Evolutionary conservation across 305 asterid species (phyloP).

Genomic region (Galium porrigens): DNA sequence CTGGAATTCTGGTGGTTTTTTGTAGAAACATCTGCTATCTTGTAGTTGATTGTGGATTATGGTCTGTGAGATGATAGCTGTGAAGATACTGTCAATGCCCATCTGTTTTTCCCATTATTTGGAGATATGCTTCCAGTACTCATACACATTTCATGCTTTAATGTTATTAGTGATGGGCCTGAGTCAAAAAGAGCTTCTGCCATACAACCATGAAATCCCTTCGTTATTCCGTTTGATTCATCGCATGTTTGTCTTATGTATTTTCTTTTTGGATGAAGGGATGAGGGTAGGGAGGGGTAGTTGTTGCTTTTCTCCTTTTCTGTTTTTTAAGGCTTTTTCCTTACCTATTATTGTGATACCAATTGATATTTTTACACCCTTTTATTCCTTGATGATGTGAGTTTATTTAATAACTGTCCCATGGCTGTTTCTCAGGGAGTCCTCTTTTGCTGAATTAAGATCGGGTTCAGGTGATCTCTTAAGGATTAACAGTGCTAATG

Average conservation of each 20-base stretch:
- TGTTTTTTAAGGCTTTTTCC: neutral
- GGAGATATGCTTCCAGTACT: neutral
- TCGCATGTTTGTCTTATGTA: neutral
- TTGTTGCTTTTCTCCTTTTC: neutral
- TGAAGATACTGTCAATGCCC: neutral
- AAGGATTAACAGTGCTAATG: conserved; percentile 41
- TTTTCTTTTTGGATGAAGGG: neutral
- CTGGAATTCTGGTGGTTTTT: neutral
- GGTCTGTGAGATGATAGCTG: neutral
- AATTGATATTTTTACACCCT: neutral
- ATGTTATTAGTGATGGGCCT: neutral
- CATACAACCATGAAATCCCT: neutral
- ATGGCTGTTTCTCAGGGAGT: conserved; percentile 40
- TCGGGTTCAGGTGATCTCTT: conserved; percentile 52
- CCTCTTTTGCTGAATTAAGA: conserved; percentile 63
- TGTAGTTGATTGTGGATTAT: neutral
- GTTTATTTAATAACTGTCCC: neutral
- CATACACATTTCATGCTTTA: neutral
- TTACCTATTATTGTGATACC: neutral
- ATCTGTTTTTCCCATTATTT: neutral
- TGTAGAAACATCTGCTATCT: neutral
- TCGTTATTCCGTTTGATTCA: conserved; percentile 2
- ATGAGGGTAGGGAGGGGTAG: neutral
- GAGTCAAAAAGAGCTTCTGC: neutral
- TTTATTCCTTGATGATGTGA: neutral